Conservation (phyloP, 768 basidiomycete genomes). For the Mycena filopes region DNA sequence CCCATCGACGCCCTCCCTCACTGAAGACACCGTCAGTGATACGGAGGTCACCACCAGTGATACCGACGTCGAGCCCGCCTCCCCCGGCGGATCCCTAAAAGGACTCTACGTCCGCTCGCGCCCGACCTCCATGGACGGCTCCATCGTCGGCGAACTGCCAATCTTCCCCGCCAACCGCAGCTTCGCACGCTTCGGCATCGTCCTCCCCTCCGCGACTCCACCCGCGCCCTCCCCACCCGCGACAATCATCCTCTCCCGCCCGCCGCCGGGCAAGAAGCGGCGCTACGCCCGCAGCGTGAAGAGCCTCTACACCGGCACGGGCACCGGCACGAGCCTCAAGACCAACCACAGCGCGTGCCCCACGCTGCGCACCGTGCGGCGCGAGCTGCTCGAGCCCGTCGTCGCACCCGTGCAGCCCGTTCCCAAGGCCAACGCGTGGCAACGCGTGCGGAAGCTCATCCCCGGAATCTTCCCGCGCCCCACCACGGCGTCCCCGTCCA, state of each 20-base stretch:
- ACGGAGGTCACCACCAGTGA: constrained; percentile 5
- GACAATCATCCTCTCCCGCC: background rate
- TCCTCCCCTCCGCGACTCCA: background rate
- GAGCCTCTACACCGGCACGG: background rate
- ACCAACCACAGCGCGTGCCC: background rate
- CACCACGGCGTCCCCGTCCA: background rate
- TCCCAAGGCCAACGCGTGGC: background rate
- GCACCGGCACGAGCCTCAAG: constrained; percentile 12
- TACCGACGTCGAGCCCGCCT: background rate
- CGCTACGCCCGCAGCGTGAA: constrained; percentile 13
- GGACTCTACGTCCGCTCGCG: constrained; percentile 19
- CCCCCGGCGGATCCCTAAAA: constrained; percentile 8
- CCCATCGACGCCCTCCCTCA: background rate
- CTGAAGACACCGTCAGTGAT: background rate
- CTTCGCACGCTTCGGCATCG: background rate
- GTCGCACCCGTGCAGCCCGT: background rate
- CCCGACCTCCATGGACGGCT: constrained; percentile 10
- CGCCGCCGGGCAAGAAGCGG: background rate
- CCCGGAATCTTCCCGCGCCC: constrained; percentile 18
- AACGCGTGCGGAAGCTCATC: background rate
- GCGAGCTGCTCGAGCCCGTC: background rate
- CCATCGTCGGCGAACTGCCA: constrained; percentile 13
- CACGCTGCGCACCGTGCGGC: background rate
- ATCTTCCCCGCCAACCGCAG: background rate
- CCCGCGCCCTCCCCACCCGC: background rate